phyloP scores from a whole-genome alignment of 306 rosid genomes.

The Crataegus laevigata region DNA sequence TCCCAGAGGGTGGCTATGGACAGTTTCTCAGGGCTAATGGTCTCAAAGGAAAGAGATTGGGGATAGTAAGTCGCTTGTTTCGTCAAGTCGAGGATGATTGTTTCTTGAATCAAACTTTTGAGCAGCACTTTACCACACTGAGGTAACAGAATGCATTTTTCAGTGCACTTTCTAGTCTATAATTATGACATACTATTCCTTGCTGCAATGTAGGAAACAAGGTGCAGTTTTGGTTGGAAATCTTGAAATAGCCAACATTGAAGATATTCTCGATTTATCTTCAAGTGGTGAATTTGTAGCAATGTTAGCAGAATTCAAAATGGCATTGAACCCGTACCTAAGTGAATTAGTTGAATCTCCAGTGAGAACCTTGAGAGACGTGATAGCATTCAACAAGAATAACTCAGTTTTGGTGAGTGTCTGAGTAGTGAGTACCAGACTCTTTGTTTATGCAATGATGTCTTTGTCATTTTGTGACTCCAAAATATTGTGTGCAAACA shows the following conservation, averaged over 20 bases:
- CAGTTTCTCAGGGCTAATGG: conserved; percentile 44
- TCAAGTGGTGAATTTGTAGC: conserved; percentile 34
- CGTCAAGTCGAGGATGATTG: conserved; percentile 17
- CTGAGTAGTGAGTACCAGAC: too few species aligned
- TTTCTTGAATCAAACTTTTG: conserved; percentile 20
- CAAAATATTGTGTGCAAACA: too few species aligned
- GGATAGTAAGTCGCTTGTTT: conserved; percentile 27
- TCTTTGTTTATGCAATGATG: background rate
- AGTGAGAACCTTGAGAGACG: conserved; percentile 38
- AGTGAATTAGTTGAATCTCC: conserved; percentile 35
- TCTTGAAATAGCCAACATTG: conserved; percentile 41
- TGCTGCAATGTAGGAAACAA: conserved; percentile 31
- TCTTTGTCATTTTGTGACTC: background rate
- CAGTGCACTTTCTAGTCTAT: background rate
- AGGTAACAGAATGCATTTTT: conserved; percentile 35
- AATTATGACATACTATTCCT: background rate
- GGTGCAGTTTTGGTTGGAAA: conserved; percentile 61
- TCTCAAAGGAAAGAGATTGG: conserved; percentile 57
- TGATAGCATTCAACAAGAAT: conserved; percentile 47
- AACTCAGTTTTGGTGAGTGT: conserved; percentile 25
- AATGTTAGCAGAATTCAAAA: conserved; percentile 38
- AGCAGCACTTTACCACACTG: conserved; percentile 32
- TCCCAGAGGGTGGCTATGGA: conserved; percentile 49
- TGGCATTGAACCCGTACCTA: conserved; percentile 40
- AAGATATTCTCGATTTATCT: background rate